Evolutionary conservation across 1,284 basidiomycete genomes (phyloP).

Genomic region (Trichosporon ovoides): DNA sequence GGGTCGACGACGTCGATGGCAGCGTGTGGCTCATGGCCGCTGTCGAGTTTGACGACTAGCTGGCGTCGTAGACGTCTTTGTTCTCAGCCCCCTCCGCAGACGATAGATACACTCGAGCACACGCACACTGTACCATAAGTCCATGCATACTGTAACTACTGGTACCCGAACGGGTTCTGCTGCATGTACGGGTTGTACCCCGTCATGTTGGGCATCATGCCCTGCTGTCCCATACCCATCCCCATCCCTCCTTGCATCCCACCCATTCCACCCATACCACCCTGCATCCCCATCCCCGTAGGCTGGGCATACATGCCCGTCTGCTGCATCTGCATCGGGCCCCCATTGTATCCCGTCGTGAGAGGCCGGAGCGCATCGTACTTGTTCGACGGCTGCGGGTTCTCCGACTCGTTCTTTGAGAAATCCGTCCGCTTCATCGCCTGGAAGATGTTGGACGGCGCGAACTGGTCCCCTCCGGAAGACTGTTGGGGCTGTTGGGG

Average conservation of each 20-base stretch:
- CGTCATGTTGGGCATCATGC: constrained; percentile 37
- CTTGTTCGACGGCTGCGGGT: constrained; percentile 62
- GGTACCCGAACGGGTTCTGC: constrained; percentile 14
- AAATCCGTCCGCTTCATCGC: constrained; percentile 94
- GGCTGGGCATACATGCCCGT: constrained; percentile 24
- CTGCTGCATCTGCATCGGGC: constrained; percentile 23
- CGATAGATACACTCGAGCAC: no score
- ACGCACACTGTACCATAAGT: no score
- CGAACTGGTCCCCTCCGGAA: constrained; percentile 40
- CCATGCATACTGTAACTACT: no score
- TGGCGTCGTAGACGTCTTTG: no score
- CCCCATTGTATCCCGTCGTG: constrained; percentile 50
- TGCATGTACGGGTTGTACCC: constrained; percentile 36
- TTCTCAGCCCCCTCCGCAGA: no score
- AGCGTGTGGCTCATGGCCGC: constrained; percentile 41
- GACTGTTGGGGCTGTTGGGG: constrained; percentile 31
- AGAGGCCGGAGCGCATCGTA: constrained; percentile 65
- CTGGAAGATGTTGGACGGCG: constrained; percentile 74
- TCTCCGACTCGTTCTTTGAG: constrained; percentile 59
- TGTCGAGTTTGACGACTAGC: constrained; percentile 28
- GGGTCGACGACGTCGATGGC: constrained; percentile 80
- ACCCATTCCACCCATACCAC: background rate
- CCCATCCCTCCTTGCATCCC: constrained; percentile 34
- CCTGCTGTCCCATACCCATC: constrained; percentile 16
- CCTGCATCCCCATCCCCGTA: constrained; percentile 23